phyloP scores from a whole-genome alignment of 345 rosid species.

The sweet orange (Citrus sinensis) region DVS_A1.0 CM039166.1:24369501-24370000 shows the following conservation, averaged over 20 bases:
- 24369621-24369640: too few species aligned
- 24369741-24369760: constrained; percentile 46
- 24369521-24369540: too few species aligned
- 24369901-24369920: constrained; percentile 88
- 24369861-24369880: constrained; percentile 82
- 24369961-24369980: constrained; percentile 13
- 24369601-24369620: too few species aligned
- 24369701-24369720: constrained; percentile 93
- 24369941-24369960: constrained; percentile 82
- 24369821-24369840: constrained; percentile 57
- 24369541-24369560: too few species aligned
- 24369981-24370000: too few species aligned
- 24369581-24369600: too few species aligned
- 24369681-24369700: constrained; percentile 86
- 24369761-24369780: constrained; percentile 85
- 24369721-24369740: constrained; percentile 70
- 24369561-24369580: too few species aligned
- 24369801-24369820: constrained; percentile 46
- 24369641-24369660: neutral
- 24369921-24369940: constrained; percentile 66
- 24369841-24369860: constrained; percentile 79
- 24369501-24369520: too few species aligned
- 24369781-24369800: constrained; percentile 76
- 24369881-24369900: constrained; percentile 89
- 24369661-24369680: constrained; percentile 40